phyloP scores from a whole-genome alignment of 208 protist genomes.

The Herpetomonas samuelpessoai region DNA sequence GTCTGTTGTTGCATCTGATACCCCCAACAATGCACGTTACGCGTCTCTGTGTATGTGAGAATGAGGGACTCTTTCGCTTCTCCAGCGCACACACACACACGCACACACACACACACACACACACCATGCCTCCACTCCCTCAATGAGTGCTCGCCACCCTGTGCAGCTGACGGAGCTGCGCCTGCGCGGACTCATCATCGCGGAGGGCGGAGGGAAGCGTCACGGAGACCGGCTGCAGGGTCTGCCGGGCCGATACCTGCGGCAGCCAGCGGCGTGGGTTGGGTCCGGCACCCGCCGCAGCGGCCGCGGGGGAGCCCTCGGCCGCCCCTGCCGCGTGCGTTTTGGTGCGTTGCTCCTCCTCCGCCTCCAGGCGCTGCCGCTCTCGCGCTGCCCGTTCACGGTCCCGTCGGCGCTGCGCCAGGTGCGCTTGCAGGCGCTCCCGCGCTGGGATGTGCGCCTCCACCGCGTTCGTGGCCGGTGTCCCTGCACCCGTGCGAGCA shows the following conservation, averaged over 20 bases:
- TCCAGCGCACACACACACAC: background rate
- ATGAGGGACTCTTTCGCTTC: background rate
- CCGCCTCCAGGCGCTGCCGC: constrained; percentile 11
- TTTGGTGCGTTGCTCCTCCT: background rate
- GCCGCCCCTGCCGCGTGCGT: background rate
- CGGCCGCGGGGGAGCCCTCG: background rate
- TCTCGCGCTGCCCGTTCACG: constrained; percentile 16
- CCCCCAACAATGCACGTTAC: no score
- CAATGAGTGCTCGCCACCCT: constrained; percentile 9
- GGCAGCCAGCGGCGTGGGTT: constrained; percentile 19
- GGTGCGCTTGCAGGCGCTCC: constrained; percentile 17
- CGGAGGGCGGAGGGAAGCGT: constrained; percentile 42
- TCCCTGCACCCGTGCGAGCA: background rate
- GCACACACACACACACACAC: background rate
- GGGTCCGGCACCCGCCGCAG: constrained; percentile 7
- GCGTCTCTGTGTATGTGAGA: background rate
- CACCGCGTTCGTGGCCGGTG: background rate
- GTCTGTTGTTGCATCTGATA: background rate
- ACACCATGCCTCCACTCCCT: background rate
- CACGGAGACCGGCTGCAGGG: constrained; percentile 51
- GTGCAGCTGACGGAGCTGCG: constrained; percentile 44
- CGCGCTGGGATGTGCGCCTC: constrained; percentile 15
- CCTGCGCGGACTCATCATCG: constrained; percentile 25
- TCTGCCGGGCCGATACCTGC: constrained; percentile 32
- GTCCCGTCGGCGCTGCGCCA: constrained; percentile 10